These are phyloP conservation scores for Phaffia australis DNA, from an alignment of 768 basidiomycete genomes.

Conservation along the genomic window DNA sequence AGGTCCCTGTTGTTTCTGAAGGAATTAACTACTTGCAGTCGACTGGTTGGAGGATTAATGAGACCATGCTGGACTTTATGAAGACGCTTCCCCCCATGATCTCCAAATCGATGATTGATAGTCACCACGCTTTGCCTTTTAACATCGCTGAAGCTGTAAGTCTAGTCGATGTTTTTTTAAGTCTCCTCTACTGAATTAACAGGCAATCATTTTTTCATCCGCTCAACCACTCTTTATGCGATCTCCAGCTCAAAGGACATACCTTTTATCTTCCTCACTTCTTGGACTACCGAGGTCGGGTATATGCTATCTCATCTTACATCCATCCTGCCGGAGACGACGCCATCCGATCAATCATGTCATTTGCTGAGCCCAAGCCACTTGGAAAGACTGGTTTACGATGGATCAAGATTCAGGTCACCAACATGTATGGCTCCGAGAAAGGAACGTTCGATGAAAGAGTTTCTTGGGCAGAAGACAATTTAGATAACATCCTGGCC, in stretches of 20 bases:
- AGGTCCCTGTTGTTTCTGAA: conserved; percentile 73
- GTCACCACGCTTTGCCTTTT: conserved; percentile 54
- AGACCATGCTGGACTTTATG: conserved; percentile 60
- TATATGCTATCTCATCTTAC: conserved; percentile 93
- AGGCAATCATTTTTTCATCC: conserved; percentile 11
- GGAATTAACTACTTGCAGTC: conserved; percentile 80
- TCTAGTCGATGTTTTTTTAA: conserved; percentile 28
- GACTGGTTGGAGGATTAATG: conserved; percentile 85
- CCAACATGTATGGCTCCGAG: conserved; percentile 86
- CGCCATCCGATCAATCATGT: conserved; percentile 66
- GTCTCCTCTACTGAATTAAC: background rate
- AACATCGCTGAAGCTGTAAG: conserved; percentile 85
- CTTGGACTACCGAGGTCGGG: conserved; percentile 91
- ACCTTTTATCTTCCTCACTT: conserved; percentile 89
- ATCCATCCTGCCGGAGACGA: conserved; percentile 94
- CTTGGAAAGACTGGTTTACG: conserved; percentile 73
- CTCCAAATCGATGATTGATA: conserved; percentile 49
- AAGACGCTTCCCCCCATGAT: background rate
- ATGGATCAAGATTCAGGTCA: conserved; percentile 91
- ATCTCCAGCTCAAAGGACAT: conserved; percentile 65
- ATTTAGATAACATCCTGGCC: conserved; percentile 67
- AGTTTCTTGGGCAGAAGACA: conserved; percentile 61
- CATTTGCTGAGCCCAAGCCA: conserved; percentile 66
- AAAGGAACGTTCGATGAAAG: conserved; percentile 91
- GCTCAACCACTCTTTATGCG: conserved; percentile 7